Percentiles rank a stretch among this genome's conserved stretches.
phyloP scores from a whole-genome alignment of 2,329 filamentous ascomycete genomes.

The Colletotrichum tropicicola region DNA sequence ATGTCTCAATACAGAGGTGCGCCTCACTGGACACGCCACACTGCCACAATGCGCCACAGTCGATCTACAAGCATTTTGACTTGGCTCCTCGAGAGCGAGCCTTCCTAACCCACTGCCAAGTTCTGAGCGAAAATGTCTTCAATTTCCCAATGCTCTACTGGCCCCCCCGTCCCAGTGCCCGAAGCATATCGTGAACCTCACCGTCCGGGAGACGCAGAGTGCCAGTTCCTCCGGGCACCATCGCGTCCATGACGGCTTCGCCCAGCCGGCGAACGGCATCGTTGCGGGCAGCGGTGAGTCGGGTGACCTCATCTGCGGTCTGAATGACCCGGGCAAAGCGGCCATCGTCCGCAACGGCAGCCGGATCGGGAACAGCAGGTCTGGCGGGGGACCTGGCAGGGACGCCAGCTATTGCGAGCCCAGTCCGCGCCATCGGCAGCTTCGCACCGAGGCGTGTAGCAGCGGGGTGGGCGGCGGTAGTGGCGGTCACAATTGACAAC shows the following conservation, averaged over 20 bases:
- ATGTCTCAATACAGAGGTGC: too few species aligned
- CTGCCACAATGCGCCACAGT: too few species aligned
- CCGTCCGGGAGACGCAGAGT: not conserved
- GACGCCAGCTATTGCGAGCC: too few species aligned
- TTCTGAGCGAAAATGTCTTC: not conserved
- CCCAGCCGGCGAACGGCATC: not conserved
- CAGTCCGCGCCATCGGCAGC: too few species aligned
- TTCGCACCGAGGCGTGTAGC: too few species aligned
- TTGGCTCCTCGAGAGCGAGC: too few species aligned
- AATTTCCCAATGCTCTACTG: not conserved
- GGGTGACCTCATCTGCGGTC: not conserved
- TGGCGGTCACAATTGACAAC: too few species aligned
- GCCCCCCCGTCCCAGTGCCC: not conserved
- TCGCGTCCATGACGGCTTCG: not conserved
- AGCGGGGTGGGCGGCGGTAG: too few species aligned
- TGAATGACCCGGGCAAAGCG: not conserved
- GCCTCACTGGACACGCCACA: too few species aligned
- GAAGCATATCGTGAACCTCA: not conserved
- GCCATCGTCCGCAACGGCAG: not conserved
- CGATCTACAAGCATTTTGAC: too few species aligned
- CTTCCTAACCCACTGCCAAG: too few species aligned
- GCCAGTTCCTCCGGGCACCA: not conserved
- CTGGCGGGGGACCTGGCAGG: too few species aligned
- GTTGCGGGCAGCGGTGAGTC: not conserved
- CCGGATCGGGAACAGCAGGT: not conserved